phyloP scores from a whole-genome alignment of 2,329 filamentous ascomycete genomes.

The Trichoderma atroviride region DNA sequence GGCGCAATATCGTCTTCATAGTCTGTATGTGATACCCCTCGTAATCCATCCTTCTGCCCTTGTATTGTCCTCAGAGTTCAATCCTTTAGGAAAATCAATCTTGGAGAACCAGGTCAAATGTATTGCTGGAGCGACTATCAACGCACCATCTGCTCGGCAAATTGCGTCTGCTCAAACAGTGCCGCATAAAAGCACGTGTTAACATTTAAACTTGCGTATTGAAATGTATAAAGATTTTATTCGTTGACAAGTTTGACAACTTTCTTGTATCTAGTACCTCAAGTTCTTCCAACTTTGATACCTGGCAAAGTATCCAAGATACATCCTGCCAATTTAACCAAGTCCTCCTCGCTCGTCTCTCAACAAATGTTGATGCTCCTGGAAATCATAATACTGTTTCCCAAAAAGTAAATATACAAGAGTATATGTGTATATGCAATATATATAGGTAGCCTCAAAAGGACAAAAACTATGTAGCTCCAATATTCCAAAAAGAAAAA shows the following conservation, averaged over 20 bases:
- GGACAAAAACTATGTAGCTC: neutral
- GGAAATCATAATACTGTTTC: neutral
- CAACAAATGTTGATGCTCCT: neutral
- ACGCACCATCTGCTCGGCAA: neutral
- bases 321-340: neutral
- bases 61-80: neutral
- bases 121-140: neutral
- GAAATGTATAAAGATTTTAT: neutral
- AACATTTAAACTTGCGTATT: neutral
- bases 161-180: neutral
- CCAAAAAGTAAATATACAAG: neutral
- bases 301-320: neutral
- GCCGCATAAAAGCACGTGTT: neutral
- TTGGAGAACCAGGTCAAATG: neutral
- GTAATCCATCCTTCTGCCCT: no score
- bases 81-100: neutral
- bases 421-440: conserved; percentile 16
- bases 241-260: neutral
- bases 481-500: neutral
- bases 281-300: neutral
- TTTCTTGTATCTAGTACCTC: neutral
- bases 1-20: no score
- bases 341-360: neutral
- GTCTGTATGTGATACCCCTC: no score
- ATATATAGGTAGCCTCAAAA: neutral